Base-by-base conservation (phyloP, 2,329 filamentous ascomycete genomes). In the Elsinoe necatrix region DNA sequence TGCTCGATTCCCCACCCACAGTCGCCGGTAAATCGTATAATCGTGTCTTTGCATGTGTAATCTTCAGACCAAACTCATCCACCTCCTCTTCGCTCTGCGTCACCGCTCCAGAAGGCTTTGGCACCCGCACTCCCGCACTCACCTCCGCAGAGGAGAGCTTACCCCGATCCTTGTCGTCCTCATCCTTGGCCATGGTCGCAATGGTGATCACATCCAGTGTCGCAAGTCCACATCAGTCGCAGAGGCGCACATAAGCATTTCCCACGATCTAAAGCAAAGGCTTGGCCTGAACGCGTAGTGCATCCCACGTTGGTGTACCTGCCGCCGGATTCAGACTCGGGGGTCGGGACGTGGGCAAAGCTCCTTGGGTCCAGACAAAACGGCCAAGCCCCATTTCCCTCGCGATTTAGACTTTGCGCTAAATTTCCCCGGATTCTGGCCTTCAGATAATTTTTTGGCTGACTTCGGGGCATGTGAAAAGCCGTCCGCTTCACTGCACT, bases 51-150 rank as follows among this genome's bases (percentile, higher is more conserved):
- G 64, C 60, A 54, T 65, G 64, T 54, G 63, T 64, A n/a, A 68
- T 60, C 16, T 69, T 68, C 29, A 72, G 59, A 4, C 69, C 70
- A 58, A 71, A 72, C 57, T 72, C 70, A 54, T 72, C 69, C 6
- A 67, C 62, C 27, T 61, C 63, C 16, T 63, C 58, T 39, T 67
- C 61, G n/a, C 29, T 35, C 27, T 51, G 48, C 29, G 56, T 35
- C 51, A 31, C 57, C 12, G 45, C 42, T 16, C 35, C 39, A 8
- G 23, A 34, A 7, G 57, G 27, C 34, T 50, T 50, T 9, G 35
- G 39, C 12, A 50, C 27, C 21, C 21, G 12, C 21, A 25, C 11
- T 31, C 21, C 51, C 29, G 18, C 23, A 60, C 73, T 68, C 2
- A 63, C 67, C 3, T 63, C 58, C n/a, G 62, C 55, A 20, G 63